These are phyloP conservation scores for Sporobolomyces roseus DNA, from an alignment of 768 basidiomycete species.

Conservation along the genomic window DNA sequence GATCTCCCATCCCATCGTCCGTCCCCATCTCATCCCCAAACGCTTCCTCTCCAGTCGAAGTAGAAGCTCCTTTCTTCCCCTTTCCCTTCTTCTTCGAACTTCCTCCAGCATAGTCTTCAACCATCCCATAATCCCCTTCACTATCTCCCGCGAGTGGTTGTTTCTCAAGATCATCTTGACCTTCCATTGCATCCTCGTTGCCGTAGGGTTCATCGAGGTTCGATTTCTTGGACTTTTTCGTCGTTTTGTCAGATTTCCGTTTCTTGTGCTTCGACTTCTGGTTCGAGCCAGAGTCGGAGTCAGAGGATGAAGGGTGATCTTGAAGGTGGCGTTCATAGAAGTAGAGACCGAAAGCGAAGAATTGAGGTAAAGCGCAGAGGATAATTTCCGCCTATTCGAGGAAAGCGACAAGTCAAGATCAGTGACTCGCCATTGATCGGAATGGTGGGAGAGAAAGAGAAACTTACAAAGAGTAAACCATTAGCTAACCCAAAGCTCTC, in stretches of 20 bases:
- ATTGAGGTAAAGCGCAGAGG: background rate
- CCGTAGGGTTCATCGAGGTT: background rate
- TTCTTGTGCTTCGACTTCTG: background rate
- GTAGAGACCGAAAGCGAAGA: slow-evolving; percentile 13
- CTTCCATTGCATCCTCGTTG: background rate
- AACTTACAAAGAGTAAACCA: slow-evolving; percentile 4
- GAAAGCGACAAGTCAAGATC: background rate
- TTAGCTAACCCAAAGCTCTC: background rate
- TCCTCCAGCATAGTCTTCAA: background rate
- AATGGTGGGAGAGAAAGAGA: too few relatives aligned
- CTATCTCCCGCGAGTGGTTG: background rate
- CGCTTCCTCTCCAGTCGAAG: background rate
- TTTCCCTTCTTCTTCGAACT: background rate
- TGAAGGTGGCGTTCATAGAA: background rate
- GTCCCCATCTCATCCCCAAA: background rate
- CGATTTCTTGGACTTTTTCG: background rate
- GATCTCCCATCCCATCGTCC: too few relatives aligned
- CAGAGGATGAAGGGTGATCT: background rate
- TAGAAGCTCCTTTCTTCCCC: too few relatives aligned
- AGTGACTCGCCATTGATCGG: background rate
- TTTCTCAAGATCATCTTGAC: slow-evolving; percentile 1
- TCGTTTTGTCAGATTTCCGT: background rate
- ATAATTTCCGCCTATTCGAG: background rate
- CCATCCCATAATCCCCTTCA: background rate
- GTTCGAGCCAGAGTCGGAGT: background rate